phyloP scores from a whole-genome alignment of 2,329 filamentous ascomycete genomes.

The Fusarium mexicanum region DNA sequence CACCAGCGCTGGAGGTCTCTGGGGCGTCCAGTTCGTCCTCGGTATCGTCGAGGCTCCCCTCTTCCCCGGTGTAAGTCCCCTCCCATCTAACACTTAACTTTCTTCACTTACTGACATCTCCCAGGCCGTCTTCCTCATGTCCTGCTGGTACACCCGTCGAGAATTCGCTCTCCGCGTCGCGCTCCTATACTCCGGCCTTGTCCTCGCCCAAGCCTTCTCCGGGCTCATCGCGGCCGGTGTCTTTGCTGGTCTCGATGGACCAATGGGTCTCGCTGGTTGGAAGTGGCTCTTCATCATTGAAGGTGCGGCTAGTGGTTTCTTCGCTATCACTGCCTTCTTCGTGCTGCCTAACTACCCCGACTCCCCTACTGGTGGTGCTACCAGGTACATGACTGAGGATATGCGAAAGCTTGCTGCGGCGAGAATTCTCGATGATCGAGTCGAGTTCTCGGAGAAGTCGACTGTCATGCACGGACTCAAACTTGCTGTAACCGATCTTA shows the following conservation, averaged over 20 bases:
- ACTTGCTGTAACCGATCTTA: slow-evolving; percentile 32
- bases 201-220: slow-evolving; percentile 73
- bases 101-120: fast-evolving
- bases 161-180: slow-evolving; percentile 70
- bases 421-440: slow-evolving; percentile 24
- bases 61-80: slow-evolving; percentile 25
- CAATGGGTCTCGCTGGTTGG: slow-evolving; percentile 66
- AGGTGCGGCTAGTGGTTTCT: slow-evolving; percentile 53
- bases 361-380: slow-evolving; percentile 11
- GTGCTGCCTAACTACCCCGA: slow-evolving; percentile 36
- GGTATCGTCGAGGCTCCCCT: slow-evolving; percentile 29
- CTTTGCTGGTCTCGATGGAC: slow-evolving; percentile 51
- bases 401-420: slow-evolving; percentile 31
- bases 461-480: slow-evolving; percentile 29
- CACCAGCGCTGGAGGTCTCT: slow-evolving; percentile 20
- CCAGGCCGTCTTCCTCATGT: slow-evolving; percentile 47
- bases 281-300: slow-evolving; percentile 75
- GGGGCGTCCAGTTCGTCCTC: slow-evolving; percentile 28
- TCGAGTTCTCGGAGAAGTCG: slow-evolving; percentile 25
- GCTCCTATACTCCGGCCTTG: slow-evolving; percentile 64
- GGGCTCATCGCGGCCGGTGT: slow-evolving; percentile 70
- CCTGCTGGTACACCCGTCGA: slow-evolving; percentile 71
- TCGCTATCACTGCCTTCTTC: slow-evolving; percentile 37
- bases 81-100: fast-evolving
- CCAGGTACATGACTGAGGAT: slow-evolving; percentile 28